These are phyloP conservation scores for Spizellomyces sp. DNA, from an alignment of 192 early-diverging fungal genomes.

Conservation along the genomic window DNA sequence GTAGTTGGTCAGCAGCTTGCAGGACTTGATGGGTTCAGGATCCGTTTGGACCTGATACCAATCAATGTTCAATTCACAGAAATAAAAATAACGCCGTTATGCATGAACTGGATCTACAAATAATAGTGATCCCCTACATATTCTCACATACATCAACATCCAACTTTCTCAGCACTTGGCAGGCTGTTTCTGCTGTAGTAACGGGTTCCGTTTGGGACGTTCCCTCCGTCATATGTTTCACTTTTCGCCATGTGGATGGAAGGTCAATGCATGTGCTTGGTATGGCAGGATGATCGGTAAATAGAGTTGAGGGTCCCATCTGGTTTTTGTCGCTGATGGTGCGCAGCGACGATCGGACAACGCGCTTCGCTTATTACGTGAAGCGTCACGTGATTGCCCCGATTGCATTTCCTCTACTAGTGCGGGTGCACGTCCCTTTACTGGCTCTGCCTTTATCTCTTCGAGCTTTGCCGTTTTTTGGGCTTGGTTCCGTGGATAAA, in stretches of 20 bases:
- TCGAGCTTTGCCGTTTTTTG: no score
- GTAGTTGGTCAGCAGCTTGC: constrained; percentile 25
- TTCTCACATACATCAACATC: constrained; percentile 9
- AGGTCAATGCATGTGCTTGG: constrained; percentile 1
- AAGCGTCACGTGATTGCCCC: no score
- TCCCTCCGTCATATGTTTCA: constrained; percentile 8
- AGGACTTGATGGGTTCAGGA: constrained; percentile 3
- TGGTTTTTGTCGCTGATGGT: no score
- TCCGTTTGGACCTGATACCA: constrained; percentile 41
- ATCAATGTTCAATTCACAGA: not conserved
- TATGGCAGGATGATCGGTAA: no score
- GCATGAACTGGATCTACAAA: not conserved
- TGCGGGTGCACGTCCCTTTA: no score
- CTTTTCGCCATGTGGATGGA: constrained; percentile 29
- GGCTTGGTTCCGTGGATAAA: no score
- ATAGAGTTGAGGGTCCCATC: no score
- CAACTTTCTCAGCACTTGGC: not conserved
- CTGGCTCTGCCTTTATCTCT: no score
- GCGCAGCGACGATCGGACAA: no score
- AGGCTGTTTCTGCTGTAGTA: not conserved
- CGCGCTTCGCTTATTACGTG: no score
- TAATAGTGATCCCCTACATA: not conserved
- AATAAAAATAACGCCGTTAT: not conserved
- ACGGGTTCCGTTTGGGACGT: constrained; percentile 11
- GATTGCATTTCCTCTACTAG: no score